Evolutionary conservation across 1,284 basidiomycete species (phyloP).

Genomic region (Rhodotorula sp.): DNA sequence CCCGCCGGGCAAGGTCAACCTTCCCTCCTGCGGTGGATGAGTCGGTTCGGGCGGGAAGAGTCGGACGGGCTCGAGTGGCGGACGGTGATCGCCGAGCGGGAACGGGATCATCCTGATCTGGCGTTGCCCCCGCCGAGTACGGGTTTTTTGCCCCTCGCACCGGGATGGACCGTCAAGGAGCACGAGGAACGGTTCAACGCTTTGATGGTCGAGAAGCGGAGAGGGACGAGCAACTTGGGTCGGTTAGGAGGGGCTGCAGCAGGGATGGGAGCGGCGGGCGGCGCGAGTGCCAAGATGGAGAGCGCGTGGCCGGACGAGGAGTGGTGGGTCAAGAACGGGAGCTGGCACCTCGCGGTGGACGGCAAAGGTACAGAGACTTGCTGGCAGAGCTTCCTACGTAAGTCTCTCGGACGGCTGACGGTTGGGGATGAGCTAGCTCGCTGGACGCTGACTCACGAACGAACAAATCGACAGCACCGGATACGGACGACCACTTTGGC

Average conservation of each 20-base stretch:
- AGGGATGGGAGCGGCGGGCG: neutral
- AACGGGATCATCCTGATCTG: neutral
- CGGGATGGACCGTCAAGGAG: conserved; percentile 16
- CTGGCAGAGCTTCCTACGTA: conserved; percentile 33
- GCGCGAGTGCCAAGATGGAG: conserved; percentile 2
- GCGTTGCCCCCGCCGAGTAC: neutral
- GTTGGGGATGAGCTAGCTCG: neutral
- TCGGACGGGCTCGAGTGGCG: neutral
- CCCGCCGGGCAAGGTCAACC: neutral
- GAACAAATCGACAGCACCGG: conserved; percentile 18
- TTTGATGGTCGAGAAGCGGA: neutral
- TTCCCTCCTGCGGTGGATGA: neutral
- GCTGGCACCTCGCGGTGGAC: conserved; percentile 43
- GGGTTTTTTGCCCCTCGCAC: neutral
- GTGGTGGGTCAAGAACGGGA: conserved; percentile 31
- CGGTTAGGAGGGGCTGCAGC: neutral
- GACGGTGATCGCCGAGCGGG: neutral
- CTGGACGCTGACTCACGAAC: neutral
- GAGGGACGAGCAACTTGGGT: neutral
- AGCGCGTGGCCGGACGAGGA: conserved; percentile 23
- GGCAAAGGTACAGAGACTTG: conserved; percentile 32
- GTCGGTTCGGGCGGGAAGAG: neutral
- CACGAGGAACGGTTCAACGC: conserved; percentile 31
- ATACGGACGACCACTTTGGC: conserved; percentile 36
- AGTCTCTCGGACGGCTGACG: neutral